Conservation (phyloP, 2,329 filamentous ascomycete genomes). For the Trichoderma semiorbis region DNA sequence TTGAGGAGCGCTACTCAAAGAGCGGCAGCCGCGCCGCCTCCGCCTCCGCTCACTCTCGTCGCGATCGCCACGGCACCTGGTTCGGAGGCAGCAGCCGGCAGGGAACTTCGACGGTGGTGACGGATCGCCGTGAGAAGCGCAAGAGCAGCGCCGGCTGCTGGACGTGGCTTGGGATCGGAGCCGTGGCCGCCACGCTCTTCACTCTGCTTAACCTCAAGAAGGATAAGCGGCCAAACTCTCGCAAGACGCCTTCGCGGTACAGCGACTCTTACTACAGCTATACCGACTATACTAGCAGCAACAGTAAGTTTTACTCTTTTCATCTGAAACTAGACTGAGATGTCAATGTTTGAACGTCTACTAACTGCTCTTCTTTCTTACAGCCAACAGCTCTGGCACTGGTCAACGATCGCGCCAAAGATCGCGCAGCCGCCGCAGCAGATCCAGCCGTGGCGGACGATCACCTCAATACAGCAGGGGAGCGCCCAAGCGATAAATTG, state of each 20-base stretch:
- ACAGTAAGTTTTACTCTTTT: constrained; percentile 32
- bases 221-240: constrained; percentile 43
- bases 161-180: constrained; percentile 53
- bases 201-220: constrained; percentile 54
- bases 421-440: constrained; percentile 34
- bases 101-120: constrained; percentile 37
- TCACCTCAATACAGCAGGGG: constrained; percentile 35
- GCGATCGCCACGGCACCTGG: constrained; percentile 56
- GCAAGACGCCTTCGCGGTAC: constrained; percentile 43
- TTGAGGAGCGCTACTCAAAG: constrained; percentile 60
- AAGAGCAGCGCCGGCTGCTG: constrained; percentile 46
- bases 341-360: not conserved
- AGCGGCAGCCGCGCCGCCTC: constrained; percentile 39
- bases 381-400: constrained; percentile 45
- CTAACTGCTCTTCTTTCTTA: constrained; percentile 22
- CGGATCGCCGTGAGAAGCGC: constrained; percentile 47
- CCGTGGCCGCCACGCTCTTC: constrained; percentile 48
- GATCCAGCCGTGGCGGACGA: constrained; percentile 31
- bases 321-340: not conserved
- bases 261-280: constrained; percentile 55
- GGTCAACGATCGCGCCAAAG: constrained; percentile 40
- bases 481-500: constrained; percentile 22
- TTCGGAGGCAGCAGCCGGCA: constrained; percentile 51
- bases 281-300: constrained; percentile 37
- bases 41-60: constrained; percentile 42